A percentile compares a stretch with the other conserved stretches of the same genome.
Evolutionary conservation across 2,329 filamentous ascomycete species (phyloP).

Genomic region (Tolypocladium ophioglossoides): DNA sequence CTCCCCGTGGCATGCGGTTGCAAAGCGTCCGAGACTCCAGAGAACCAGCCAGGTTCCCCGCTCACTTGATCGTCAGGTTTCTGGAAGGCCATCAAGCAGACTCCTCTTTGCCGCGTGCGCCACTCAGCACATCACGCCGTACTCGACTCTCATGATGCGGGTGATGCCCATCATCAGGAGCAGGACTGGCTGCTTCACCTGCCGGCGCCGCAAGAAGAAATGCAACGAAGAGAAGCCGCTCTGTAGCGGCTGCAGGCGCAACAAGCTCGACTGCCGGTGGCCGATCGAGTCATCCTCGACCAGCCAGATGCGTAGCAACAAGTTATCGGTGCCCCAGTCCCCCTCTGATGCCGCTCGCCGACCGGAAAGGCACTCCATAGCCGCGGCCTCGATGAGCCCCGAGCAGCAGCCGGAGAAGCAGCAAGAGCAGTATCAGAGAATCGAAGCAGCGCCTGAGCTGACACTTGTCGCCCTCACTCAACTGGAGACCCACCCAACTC

Average conservation of each 20-base stretch:
- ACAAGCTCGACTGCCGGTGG: constrained; percentile 44
- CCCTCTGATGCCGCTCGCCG: neutral
- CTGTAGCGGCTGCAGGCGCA: constrained; percentile 41
- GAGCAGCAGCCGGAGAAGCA: constrained; percentile 2
- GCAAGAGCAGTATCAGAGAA: neutral
- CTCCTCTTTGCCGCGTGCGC: neutral
- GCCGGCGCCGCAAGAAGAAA: constrained; percentile 41
- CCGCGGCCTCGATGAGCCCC: constrained; percentile 5
- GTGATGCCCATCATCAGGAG: constrained; percentile 24
- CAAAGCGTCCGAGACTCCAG: neutral
- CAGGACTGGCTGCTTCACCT: constrained; percentile 35
- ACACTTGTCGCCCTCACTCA: neutral
- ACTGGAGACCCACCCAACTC: neutral
- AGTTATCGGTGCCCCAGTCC: neutral
- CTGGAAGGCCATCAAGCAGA: neutral
- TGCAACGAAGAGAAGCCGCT: constrained; percentile 42
- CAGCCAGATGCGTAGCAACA: neutral
- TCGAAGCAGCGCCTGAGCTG: neutral
- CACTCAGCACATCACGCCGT: neutral
- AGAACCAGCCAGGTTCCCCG: neutral
- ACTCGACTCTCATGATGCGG: constrained; percentile 10
- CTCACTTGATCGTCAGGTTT: neutral
- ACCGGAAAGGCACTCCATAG: constrained; percentile 6
- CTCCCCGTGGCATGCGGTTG: neutral
- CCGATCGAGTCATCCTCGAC: constrained; percentile 9